These are phyloP conservation scores for Ceratocystis cubensis DNA, from an alignment of 2,329 filamentous ascomycete genomes.

Conservation along the genomic window DNA sequence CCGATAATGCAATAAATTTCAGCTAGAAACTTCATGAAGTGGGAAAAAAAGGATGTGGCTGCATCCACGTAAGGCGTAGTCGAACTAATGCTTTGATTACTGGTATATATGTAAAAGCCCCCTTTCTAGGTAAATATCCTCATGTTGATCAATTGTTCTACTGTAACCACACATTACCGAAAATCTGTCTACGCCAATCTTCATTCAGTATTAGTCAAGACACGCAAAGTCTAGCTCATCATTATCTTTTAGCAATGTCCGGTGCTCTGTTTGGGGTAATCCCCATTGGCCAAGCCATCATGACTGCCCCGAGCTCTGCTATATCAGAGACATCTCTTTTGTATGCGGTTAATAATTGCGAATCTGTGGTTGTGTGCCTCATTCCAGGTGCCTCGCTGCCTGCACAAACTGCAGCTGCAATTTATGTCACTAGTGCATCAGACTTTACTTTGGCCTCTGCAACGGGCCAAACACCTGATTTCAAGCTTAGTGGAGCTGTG, in stretches of 20 bases:
- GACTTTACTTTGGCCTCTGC: constrained; percentile 31
- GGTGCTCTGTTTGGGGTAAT: constrained; percentile 46
- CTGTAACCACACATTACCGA: background rate
- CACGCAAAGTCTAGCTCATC: background rate
- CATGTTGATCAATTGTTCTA: background rate
- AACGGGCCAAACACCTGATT: constrained; percentile 41
- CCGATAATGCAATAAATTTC: constrained; percentile 2
- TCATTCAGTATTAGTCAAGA: background rate
- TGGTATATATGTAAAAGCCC: background rate
- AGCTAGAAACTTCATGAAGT: background rate
- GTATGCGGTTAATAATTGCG: constrained; percentile 43
- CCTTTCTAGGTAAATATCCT: background rate
- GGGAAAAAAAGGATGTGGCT: background rate
- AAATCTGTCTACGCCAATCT: background rate
- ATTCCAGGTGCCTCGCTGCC: constrained; percentile 67
- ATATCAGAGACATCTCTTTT: constrained; percentile 46
- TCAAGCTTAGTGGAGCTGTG: constrained; percentile 78
- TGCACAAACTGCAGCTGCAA: constrained; percentile 65
- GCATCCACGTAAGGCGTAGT: background rate
- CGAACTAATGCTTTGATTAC: background rate
- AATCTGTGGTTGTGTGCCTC: constrained; percentile 71
- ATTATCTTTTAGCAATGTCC: constrained; percentile 28
- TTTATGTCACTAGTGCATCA: constrained; percentile 59
- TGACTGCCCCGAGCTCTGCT: constrained; percentile 41
- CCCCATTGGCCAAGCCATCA: constrained; percentile 46